These are phyloP conservation scores for Warburgia ugandensis DNA, from an alignment of 164 flowering plant species.

Conservation along the genomic window DNA sequence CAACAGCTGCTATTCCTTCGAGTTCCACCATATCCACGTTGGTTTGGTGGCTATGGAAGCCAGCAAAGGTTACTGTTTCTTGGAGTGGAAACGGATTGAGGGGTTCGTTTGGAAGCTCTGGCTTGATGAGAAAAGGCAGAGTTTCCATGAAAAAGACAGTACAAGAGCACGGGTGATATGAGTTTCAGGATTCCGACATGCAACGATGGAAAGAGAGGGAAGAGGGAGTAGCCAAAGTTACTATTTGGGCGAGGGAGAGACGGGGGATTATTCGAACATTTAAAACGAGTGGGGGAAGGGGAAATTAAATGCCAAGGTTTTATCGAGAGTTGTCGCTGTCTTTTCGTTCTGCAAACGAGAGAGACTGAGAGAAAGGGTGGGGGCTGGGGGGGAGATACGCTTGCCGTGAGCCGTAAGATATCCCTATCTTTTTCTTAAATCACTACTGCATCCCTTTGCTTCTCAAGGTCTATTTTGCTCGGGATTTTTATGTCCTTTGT, in stretches of 20 bases:
- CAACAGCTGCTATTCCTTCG: slow-evolving; percentile 84
- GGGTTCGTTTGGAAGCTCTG: slow-evolving; percentile 1
- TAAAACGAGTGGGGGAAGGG: background rate
- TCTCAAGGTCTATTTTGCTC: too few relatives aligned
- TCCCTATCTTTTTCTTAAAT: too few relatives aligned
- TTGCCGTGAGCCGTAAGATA: too few relatives aligned
- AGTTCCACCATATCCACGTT: slow-evolving; percentile 21
- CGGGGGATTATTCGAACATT: slow-evolving; percentile 1
- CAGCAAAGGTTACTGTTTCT: too few relatives aligned
- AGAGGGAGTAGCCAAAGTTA: background rate
- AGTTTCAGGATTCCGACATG: slow-evolving; percentile 4
- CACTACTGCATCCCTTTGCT: too few relatives aligned
- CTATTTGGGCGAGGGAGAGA: too few relatives aligned
- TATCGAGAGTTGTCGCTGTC: slow-evolving; percentile 30
- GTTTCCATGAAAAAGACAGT: slow-evolving; percentile 3
- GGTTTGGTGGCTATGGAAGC: too few relatives aligned
- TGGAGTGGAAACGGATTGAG: background rate
- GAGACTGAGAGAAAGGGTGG: too few relatives aligned
- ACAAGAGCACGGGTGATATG: too few relatives aligned
- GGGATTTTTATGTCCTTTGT: too few relatives aligned
- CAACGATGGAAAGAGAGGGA: background rate
- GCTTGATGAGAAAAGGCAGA: background rate
- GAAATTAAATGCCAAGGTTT: background rate
- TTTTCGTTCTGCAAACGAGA: too few relatives aligned
- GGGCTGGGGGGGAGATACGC: too few relatives aligned